Base-by-base conservation (phyloP, 1,139 yeast genomes). In the Yamadazyma epiphylla region DNA sequence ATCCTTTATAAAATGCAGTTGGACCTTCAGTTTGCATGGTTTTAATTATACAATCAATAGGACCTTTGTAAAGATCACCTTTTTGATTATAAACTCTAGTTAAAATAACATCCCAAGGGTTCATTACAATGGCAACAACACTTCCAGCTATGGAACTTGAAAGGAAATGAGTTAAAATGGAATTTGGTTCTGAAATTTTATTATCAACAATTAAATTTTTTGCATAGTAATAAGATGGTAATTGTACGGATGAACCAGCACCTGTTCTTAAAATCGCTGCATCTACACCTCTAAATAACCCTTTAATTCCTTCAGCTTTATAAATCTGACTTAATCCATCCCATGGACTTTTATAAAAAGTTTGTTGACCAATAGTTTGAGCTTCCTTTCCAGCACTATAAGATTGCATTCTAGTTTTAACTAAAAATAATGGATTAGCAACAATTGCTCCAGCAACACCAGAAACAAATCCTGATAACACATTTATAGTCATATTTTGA, bases 381-480 rank as follows among this genome's bases (percentile, higher is more conserved):
- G 14, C 12, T 19, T 22, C 15, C 25, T 28, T 11, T 40, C 27
- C 39, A 3, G 57, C 49, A 32, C 53, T 53, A 55, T 75, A 89
- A 2, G 96, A 82, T 62, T 91, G 98, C 95, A 91, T 87, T 64
- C 98, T 73, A 1, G 97, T 94, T 61, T 91, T 91, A 47, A 91
- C 78, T 43, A 91, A 72, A 53, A 86, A 91, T 50, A 91, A 74
- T 4, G 98, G 98, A 4, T 95, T 87, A 5, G 96, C 96, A 26
- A 82, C 49, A 13, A 84, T 64, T 8, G 97, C 96, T 32, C 98
- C 98, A 35, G 88, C 79, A 25, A 83, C 74, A 30, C 98, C 98
- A 2, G 95, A 80, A 9, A 76, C 47, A 13, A 86, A 84, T 39
- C 98, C 98, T 1, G 95, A 74, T 19, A 70, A 51, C n/a, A 91